A percentile compares a stretch with the other conserved stretches of the same genome.
Conservation (phyloP, 2,329 filamentous ascomycete genomes). For the Phaeomoniella chlamydospora region DNA sequence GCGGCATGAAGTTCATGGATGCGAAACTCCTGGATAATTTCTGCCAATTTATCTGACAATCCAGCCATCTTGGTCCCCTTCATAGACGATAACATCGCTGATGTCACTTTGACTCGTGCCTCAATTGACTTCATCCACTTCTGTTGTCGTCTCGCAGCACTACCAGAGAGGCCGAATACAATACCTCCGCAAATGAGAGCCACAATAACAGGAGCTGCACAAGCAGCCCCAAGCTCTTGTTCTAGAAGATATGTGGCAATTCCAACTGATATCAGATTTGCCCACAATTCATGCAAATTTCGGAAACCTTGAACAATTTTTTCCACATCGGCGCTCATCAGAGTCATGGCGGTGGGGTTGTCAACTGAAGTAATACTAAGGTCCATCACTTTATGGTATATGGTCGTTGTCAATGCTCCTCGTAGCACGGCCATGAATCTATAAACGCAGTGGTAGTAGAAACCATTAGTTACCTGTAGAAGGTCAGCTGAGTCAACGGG, state of each 20-base stretch:
- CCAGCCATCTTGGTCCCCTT: slow-evolving; percentile 38
- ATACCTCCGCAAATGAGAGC: slow-evolving; percentile 15
- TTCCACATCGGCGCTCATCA: slow-evolving; percentile 20
- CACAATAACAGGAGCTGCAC: slow-evolving; percentile 31
- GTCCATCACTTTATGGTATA: slow-evolving; percentile 19
- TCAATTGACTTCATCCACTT: slow-evolving; percentile 9
- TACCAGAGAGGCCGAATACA: slow-evolving; percentile 14
- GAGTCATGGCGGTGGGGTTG: slow-evolving; percentile 12
- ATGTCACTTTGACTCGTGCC: slow-evolving; percentile 8
- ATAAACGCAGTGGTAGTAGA: slow-evolving; percentile 26
- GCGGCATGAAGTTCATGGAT: slow-evolving; percentile 25
- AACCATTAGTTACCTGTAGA: slow-evolving; percentile 8
- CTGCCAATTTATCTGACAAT: slow-evolving; percentile 21
- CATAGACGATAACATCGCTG: slow-evolving; percentile 18
- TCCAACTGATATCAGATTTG: slow-evolving; percentile 4
- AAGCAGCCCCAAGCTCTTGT: slow-evolving; percentile 31
- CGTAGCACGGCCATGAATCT: slow-evolving; percentile 16
- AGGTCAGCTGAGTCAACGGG: too few species aligned
- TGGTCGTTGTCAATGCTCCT: slow-evolving; percentile 15
- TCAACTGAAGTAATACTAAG: slow-evolving; percentile 6
- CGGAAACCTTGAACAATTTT: slow-evolving; percentile 11
- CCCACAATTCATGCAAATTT: slow-evolving; percentile 15
- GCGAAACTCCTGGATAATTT: slow-evolving; percentile 22
- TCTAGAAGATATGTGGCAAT: slow-evolving; percentile 17
- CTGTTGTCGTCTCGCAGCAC: slow-evolving; percentile 18